Base-by-base conservation (phyloP, 805 yeast genomes). In the Komagataella pseudopastoris region DNA sequence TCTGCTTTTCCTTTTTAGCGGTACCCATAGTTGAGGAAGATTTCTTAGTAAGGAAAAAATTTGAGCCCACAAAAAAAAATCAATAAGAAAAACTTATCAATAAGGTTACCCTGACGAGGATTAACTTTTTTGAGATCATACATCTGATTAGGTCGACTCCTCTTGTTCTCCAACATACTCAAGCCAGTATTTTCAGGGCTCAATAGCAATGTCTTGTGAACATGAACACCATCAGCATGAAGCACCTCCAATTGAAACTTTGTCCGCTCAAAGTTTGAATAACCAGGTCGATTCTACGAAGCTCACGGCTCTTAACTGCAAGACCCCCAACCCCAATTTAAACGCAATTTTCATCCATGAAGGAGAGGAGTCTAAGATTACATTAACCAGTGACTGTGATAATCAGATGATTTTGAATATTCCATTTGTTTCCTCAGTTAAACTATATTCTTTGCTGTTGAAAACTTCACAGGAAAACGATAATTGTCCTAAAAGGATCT, bases 1-100 rank as follows among this genome's bases (percentile, higher is more conserved):
- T 83, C 61, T 75, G 76, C 66, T 85, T 86, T 68, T 91, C 99
- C 62, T 89, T 93, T 74, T 91, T 91, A 52, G 80, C 90, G 24
- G 89, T 84, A 63, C 97, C 98, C 99, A 91, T 91, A 52, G 55
- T 58, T 45, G 30, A 20, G 30, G 47, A 23, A 17, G 16, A 48
- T n/a, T 18, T 46, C 14, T 30, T 30, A 30, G 39, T 12, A 14
- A 30, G 39, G 14, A 30, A 30, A 30, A 30, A 30, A 30, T 30
- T 30, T 30, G 14, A 30, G 5, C 14, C 14, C n/a, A 46, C 2
- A 23, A 46, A 22, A 17, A 22, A 46, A 22, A 18, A 10, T 6
- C 1, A 14, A 47, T 6, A 47, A 12, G 43, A 17, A 24, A 24
- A 47, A 20, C 43, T 23, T 17, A 14, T 18, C 30, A 3, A 18